Conservation (phyloP, 768 basidiomycete species). For the Pisolithus albus region DNA sequence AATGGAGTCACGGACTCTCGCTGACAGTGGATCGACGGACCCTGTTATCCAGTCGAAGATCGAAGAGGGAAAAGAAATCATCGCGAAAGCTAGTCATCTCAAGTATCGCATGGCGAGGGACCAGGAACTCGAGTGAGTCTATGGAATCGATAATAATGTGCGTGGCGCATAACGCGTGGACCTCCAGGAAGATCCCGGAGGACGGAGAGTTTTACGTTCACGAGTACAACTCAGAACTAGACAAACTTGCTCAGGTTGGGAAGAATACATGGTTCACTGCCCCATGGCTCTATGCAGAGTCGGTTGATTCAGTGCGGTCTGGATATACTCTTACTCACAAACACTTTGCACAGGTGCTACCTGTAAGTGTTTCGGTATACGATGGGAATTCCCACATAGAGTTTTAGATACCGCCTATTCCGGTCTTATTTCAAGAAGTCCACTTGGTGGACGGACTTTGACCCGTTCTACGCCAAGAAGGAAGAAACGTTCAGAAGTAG, state of each 20-base stretch:
- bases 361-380: conserved; percentile 52
- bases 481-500: conserved; percentile 76
- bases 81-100: conserved; percentile 59
- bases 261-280: conserved; percentile 83
- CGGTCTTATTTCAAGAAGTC: conserved; percentile 67
- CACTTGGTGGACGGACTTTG: conserved; percentile 63
- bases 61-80: conserved; percentile 66
- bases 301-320: conserved; percentile 9
- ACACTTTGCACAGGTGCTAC: conserved; percentile 49
- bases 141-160: conserved; percentile 18
- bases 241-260: conserved; percentile 35
- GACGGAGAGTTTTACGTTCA: conserved; percentile 69
- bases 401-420: conserved; percentile 70
- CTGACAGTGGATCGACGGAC: conserved; percentile 14
- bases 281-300: conserved; percentile 96
- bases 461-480: conserved; percentile 83
- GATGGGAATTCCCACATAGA: neutral
- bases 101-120: conserved; percentile 83
- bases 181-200: conserved; percentile 53
- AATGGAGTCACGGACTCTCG: conserved; percentile 24
- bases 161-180: neutral
- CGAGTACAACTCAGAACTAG: conserved; percentile 74
- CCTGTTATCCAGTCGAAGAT: conserved; percentile 28
- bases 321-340: neutral
- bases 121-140: conserved; percentile 53